These are phyloP conservation scores for Petrea volubilis DNA, from an alignment of 257 asterid genomes.

Conservation along the genomic window DNA sequence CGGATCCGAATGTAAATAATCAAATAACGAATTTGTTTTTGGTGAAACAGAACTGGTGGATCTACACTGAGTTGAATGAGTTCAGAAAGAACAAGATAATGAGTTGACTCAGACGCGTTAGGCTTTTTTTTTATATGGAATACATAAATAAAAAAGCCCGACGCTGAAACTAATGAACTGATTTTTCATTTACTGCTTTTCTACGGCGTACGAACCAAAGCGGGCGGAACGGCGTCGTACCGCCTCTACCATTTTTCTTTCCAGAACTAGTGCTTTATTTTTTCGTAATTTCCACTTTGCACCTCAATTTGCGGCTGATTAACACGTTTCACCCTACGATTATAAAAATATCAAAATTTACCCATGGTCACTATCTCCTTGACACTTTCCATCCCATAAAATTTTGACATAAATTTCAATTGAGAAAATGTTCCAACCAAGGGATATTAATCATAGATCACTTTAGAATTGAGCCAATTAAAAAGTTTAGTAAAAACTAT, in stretches of 20 bases:
- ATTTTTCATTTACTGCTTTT: constrained; percentile 4
- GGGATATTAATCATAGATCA: no score
- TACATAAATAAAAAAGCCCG: constrained; percentile 16
- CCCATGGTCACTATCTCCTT: no score
- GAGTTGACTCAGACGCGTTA: constrained; percentile 44
- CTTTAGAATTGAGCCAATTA: no score
- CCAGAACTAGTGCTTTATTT: background rate
- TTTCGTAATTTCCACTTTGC: no score
- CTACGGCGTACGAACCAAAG: background rate
- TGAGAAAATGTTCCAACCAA: no score
- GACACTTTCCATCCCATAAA: no score
- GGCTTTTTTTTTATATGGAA: constrained; percentile 18
- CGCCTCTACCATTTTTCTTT: background rate
- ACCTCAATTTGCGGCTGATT: no score
- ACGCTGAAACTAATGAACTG: constrained; percentile 15
- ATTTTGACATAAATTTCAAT: no score
- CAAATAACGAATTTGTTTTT: constrained; percentile 2
- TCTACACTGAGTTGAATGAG: constrained; percentile 37
- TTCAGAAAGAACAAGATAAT: constrained; percentile 11
- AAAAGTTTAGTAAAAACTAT: no score
- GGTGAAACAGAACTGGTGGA: constrained; percentile 14
- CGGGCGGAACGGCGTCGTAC: background rate
- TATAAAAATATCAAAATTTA: no score
- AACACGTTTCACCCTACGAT: no score
- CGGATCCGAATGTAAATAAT: constrained; percentile 24